Percentiles rank a stretch among this genome's conserved stretches.
Conservation (phyloP, 2,329 filamentous ascomycete genomes). For the Colletotrichum sp. region DNA sequence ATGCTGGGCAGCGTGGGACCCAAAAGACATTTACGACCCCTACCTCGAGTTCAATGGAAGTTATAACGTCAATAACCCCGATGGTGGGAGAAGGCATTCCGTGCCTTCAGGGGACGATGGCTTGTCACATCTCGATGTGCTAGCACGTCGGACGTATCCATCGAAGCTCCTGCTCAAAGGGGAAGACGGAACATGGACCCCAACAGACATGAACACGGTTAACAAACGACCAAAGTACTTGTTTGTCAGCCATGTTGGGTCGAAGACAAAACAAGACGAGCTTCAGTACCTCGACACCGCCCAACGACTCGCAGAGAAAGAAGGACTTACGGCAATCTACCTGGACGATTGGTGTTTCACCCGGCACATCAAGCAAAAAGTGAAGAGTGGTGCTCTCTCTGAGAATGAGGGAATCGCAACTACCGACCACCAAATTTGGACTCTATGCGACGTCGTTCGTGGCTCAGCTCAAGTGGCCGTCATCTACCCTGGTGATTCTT, state of each 20-base stretch:
- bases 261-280: not conserved
- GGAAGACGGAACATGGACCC: not conserved
- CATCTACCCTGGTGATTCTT: not conserved
- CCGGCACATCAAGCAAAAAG: not conserved
- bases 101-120: rapidly evolving
- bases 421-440: not conserved
- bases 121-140: not conserved
- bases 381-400: not conserved
- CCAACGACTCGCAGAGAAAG: not conserved
- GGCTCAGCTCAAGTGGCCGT: not conserved
- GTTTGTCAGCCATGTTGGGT: not conserved
- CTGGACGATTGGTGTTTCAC: not conserved
- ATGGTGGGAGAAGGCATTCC: not conserved
- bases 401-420: not conserved
- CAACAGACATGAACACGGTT: not conserved
- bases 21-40: not conserved
- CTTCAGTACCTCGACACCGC: not conserved
- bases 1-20: not conserved
- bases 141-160: not conserved
- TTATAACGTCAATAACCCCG: not conserved
- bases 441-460: not conserved
- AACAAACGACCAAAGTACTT: not conserved
- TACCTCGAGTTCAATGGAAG: not conserved
- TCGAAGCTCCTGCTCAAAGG: not conserved
- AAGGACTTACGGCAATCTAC: not conserved